These are phyloP conservation scores for Kazachstania africana DNA, from an alignment of 805 yeast genomes.

Conservation along the genomic window DNA sequence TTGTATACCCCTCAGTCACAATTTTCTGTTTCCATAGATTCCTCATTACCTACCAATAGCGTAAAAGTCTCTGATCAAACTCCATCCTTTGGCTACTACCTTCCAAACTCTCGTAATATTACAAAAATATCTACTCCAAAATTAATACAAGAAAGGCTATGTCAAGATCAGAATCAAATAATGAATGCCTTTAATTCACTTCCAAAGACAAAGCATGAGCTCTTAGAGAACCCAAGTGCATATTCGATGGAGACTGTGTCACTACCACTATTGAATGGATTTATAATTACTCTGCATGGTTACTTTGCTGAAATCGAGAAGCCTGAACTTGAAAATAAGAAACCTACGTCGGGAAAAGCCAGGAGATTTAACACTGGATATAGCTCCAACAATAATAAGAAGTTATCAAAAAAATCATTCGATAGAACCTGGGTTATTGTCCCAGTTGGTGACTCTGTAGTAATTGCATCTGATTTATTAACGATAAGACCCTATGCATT, in stretches of 20 bases:
- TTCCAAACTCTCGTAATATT: slow-evolving; percentile 67
- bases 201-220: slow-evolving; percentile 70
- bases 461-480: slow-evolving; percentile 79
- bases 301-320: slow-evolving; percentile 57
- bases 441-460: slow-evolving; percentile 52
- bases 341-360: slow-evolving; percentile 11
- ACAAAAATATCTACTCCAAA: slow-evolving; percentile 44
- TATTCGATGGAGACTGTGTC: slow-evolving; percentile 75
- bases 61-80: slow-evolving; percentile 24
- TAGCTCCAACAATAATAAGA: slow-evolving; percentile 22
- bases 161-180: slow-evolving; percentile 60
- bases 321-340: slow-evolving; percentile 29
- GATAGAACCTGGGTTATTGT: slow-evolving; percentile 76
- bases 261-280: slow-evolving; percentile 59
- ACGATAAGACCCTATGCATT: slow-evolving; percentile 52
- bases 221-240: slow-evolving; percentile 47
- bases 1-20: slow-evolving; percentile 76
- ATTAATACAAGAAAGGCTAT: slow-evolving; percentile 46
- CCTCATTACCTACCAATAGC: slow-evolving; percentile 46
- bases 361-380: slow-evolving; percentile 19
- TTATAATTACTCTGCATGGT: slow-evolving; percentile 75
- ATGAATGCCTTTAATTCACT: slow-evolving; percentile 46
- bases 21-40: slow-evolving; percentile 71
- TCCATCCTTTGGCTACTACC: slow-evolving; percentile 52
- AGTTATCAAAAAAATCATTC: slow-evolving; percentile 57